Percentiles rank a stretch among this genome's conserved stretches.
These are phyloP conservation scores for Exophiala viscosa DNA, from an alignment of 2,329 filamentous ascomycete species.

Conservation along the genomic window DNA sequence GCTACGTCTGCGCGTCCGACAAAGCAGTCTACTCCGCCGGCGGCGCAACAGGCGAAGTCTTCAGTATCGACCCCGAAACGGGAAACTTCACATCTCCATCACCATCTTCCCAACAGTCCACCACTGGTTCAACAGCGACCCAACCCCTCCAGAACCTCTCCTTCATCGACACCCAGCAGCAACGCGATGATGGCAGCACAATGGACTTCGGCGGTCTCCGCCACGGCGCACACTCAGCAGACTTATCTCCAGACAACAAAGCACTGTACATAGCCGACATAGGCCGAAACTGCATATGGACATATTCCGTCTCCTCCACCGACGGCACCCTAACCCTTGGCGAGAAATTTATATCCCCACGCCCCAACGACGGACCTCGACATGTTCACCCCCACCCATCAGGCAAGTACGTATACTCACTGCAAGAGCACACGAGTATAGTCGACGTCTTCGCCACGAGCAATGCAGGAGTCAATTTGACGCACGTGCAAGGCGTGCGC, in stretches of 20 bases:
- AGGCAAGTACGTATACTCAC: conserved; percentile 24
- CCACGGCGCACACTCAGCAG: conserved; percentile 30
- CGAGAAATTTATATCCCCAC: conserved; percentile 27
- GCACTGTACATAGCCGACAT: conserved; percentile 31
- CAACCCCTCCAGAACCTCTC: conserved; percentile 23
- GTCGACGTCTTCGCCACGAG: conserved; percentile 28
- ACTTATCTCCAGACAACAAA: conserved; percentile 27
- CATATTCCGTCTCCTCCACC: conserved; percentile 19
- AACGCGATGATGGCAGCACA: conserved; percentile 25
- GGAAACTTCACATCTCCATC: conserved; percentile 16
- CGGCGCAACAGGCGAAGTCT: conserved; percentile 29
- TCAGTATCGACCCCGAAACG: conserved; percentile 23
- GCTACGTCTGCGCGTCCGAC: conserved; percentile 26
- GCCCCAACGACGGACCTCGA: conserved; percentile 25
- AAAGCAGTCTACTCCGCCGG: conserved; percentile 27
- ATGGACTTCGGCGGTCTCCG: conserved; percentile 30
- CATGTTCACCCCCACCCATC: conserved; percentile 29
- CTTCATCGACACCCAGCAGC: conserved; percentile 20
- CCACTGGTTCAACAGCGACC: background rate
- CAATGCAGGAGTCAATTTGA: conserved; percentile 12
- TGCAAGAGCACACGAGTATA: conserved; percentile 29
- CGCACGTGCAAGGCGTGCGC: conserved; percentile 24
- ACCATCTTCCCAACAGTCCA: background rate
- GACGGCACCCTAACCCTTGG: conserved; percentile 13
- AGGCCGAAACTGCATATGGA: conserved; percentile 30